A percentile compares a stretch with the other conserved stretches of the same genome.
phyloP scores from a whole-genome alignment of 305 asterid species.

The Fraxinus platypoda region DNA sequence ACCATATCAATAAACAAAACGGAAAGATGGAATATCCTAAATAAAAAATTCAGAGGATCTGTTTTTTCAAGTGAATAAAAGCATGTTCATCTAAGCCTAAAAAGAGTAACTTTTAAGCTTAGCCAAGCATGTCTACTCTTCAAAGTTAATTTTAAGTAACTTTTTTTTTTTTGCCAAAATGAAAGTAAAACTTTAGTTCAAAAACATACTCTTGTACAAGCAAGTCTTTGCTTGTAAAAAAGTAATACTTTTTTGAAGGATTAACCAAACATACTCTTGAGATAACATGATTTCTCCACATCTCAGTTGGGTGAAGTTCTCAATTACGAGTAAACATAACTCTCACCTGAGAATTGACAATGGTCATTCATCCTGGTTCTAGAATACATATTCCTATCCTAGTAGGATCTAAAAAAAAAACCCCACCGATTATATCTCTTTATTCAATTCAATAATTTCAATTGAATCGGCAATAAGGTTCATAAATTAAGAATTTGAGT shows the following conservation, averaged over 20 bases:
- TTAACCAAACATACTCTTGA: neutral
- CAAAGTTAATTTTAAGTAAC: neutral
- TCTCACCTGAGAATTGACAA: neutral
- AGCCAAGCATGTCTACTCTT: neutral
- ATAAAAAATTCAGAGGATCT: neutral
- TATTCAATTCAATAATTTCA: neutral
- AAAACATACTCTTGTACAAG: neutral
- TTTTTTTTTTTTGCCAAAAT: neutral
- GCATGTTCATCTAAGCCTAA: neutral
- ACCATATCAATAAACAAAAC: neutral
- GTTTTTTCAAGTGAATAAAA: neutral
- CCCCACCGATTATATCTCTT: neutral
- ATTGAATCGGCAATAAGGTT: neutral
- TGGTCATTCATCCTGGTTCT: neutral
- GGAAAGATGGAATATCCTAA: neutral
- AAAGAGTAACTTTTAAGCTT: neutral
- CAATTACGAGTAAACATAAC: neutral
- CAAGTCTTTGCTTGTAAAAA: neutral
- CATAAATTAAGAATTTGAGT: neutral
- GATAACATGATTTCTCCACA: neutral
- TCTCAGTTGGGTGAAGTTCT: neutral
- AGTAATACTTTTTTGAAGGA: neutral
- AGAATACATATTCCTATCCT: neutral
- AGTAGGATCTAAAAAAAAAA: neutral
- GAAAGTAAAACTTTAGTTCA: neutral